Evolutionary conservation across 2,329 filamentous ascomycete species (phyloP).

Genomic region (Talaromyces sp.): DNA sequence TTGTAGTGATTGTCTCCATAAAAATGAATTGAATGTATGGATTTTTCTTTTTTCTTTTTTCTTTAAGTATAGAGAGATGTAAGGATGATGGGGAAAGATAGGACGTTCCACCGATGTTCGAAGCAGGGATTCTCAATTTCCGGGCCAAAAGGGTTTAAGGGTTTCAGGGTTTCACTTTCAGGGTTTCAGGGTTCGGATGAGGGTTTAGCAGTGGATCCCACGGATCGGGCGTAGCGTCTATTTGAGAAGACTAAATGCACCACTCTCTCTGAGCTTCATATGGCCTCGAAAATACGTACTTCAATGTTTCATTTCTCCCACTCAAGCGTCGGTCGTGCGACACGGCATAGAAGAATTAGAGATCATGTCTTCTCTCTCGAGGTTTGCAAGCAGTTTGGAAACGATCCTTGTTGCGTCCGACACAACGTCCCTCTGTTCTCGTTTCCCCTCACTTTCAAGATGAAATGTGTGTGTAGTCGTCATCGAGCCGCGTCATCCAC

Average conservation of each 20-base stretch:
- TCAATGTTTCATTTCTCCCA: background rate
- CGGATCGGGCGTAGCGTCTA: background rate
- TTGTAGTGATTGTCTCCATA: background rate
- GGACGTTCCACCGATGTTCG: background rate
- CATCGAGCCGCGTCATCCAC: slow-evolving; percentile 12
- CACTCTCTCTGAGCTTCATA: too few species aligned
- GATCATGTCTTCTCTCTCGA: too few species aligned
- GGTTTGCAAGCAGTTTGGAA: background rate
- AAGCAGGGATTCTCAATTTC: background rate
- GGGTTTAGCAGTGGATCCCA: background rate
- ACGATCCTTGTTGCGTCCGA: background rate
- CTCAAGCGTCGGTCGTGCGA: background rate
- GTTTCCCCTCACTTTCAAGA: background rate
- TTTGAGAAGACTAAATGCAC: too few species aligned
- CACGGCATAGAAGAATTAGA: background rate
- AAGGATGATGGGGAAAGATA: background rate
- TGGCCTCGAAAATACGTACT: background rate
- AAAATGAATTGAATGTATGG: too few species aligned
- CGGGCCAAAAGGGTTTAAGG: background rate
- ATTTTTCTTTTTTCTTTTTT: too few species aligned
- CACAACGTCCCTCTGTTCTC: too few species aligned
- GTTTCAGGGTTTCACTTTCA: too few species aligned
- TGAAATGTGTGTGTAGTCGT: background rate
- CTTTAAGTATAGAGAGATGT: too few species aligned
- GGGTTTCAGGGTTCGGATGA: background rate